phyloP scores from a whole-genome alignment of 352 stramenopile species.

The Phytophthora melonis region DNA sequence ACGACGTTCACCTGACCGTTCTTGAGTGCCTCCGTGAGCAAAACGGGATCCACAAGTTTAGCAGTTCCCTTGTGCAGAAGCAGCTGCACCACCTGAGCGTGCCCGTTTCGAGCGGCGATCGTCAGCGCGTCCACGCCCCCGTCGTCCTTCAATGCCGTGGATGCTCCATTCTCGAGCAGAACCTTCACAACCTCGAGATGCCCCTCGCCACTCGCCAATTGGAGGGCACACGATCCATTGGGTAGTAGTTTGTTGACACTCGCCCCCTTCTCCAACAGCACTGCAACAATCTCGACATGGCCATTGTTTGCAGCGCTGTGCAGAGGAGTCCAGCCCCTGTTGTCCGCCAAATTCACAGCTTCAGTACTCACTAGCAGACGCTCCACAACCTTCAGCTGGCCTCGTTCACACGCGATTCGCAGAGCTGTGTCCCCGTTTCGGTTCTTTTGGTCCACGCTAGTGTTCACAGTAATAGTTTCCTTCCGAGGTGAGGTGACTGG shows the following conservation, averaged over 20 bases:
- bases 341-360: not conserved
- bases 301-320: not conserved
- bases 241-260: not conserved
- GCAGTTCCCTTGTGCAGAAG: not conserved
- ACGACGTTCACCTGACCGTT: not conserved
- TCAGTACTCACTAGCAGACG: not conserved
- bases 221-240: not conserved
- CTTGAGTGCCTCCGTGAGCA: not conserved
- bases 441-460: not conserved
- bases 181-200: not conserved
- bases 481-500: not conserved
- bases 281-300: not conserved
- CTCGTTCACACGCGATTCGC: not conserved
- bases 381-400: not conserved
- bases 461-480: not conserved
- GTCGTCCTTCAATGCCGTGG: not conserved
- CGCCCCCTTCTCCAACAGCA: not conserved
- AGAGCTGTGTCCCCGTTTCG: not conserved
- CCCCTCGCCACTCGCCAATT: not conserved
- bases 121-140: not conserved
- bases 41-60: not conserved
- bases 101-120: not conserved
- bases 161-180: not conserved
- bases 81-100: not conserved
- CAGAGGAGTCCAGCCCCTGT: slow-evolving; percentile 1